These are phyloP conservation scores for Stephanocyclus meneghinianus DNA, from an alignment of 352 stramenopile species.

Conservation along the genomic window DNA sequence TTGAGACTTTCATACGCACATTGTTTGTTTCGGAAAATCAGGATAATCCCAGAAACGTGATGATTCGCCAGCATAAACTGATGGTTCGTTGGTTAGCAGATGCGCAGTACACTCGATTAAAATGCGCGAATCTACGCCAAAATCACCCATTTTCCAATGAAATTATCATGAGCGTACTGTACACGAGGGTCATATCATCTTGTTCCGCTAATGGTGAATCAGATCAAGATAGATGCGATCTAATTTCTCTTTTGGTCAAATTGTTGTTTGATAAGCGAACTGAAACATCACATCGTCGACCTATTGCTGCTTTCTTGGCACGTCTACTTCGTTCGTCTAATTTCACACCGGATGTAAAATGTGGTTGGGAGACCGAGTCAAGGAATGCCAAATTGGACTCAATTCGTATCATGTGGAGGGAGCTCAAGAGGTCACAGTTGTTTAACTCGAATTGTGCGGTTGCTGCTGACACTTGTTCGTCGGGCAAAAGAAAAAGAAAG, in stretches of 20 bases:
- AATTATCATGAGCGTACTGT: slow-evolving; percentile 30
- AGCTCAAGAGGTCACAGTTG: slow-evolving; percentile 13
- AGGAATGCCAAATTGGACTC: slow-evolving; percentile 13
- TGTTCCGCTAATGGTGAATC: slow-evolving; percentile 12
- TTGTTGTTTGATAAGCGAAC: slow-evolving; percentile 39
- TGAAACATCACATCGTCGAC: slow-evolving; percentile 26
- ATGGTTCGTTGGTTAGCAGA: slow-evolving; percentile 37
- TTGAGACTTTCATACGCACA: slow-evolving; percentile 27
- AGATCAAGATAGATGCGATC: slow-evolving; percentile 26
- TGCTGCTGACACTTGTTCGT: background rate
- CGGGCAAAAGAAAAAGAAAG: slow-evolving; percentile 30
- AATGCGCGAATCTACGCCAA: background rate
- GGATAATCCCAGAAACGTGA: slow-evolving; percentile 5
- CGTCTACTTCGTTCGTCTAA: slow-evolving; percentile 25
- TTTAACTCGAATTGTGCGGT: background rate
- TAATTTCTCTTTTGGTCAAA: slow-evolving; percentile 35
- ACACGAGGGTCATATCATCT: slow-evolving; percentile 33
- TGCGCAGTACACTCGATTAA: background rate
- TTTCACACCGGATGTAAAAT: background rate
- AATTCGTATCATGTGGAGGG: slow-evolving; percentile 34
- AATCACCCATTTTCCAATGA: slow-evolving; percentile 50
- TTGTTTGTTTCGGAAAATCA: slow-evolving; percentile 12
- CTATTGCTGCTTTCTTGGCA: slow-evolving; percentile 32
- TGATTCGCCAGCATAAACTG: slow-evolving; percentile 38
- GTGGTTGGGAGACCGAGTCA: background rate